phyloP scores from a whole-genome alignment of 371 early-diverging fungal genomes.

The Mortierella sp. region DNA sequence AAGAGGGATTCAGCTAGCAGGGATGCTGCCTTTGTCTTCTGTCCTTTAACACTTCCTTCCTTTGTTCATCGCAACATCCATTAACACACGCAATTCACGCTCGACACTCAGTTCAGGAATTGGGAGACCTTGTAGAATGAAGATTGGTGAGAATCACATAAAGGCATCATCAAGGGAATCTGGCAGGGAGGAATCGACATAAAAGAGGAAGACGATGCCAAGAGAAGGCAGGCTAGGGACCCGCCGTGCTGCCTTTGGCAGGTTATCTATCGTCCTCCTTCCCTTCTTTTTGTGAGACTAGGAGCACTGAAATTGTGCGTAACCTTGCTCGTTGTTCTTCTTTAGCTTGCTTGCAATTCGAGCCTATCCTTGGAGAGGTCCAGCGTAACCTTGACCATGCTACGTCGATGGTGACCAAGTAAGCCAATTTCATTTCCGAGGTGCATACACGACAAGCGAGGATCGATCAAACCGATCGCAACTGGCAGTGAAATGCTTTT shows the following conservation, averaged over 20 bases:
- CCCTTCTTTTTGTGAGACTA: neutral
- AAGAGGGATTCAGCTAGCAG: neutral
- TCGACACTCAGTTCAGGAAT: neutral
- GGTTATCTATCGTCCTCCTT: neutral
- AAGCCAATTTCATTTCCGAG: neutral
- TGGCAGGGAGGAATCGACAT: neutral
- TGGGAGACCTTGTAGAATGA: conserved; percentile 13
- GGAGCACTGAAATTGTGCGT: neutral
- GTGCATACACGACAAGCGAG: neutral
- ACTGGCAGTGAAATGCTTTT: neutral
- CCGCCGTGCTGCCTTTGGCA: neutral
- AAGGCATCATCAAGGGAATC: no score
- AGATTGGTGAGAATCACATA: conserved; percentile 18
- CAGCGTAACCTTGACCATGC: conserved; percentile 55
- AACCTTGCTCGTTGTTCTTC: neutral
- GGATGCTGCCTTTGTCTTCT: neutral
- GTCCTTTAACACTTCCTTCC: neutral
- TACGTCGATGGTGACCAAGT: conserved; percentile 38
- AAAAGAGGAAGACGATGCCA: neutral
- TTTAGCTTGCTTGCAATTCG: conserved; percentile 46
- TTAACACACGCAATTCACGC: neutral
- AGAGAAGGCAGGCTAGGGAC: neutral
- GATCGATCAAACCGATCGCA: neutral
- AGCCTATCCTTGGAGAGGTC: conserved; percentile 64
- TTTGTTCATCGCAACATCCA: neutral